Evolutionary conservation across 495 filamentous ascomycete species (phyloP).

Genomic region (Aspergillus baeticus): DNA sequence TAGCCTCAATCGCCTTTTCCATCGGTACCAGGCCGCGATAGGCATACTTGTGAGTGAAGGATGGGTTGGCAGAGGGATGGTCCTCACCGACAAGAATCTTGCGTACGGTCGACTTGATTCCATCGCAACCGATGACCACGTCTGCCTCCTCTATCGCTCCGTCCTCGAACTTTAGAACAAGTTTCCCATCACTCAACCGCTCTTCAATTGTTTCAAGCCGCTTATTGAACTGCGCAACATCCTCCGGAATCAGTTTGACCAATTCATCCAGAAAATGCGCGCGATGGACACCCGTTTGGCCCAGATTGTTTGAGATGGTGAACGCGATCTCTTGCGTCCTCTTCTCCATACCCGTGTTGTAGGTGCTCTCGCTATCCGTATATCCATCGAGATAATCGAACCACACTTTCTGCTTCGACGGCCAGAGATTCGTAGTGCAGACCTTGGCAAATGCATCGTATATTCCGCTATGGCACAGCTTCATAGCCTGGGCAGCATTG

Average conservation of each 20-base stretch:
- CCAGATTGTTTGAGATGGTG: slow-evolving; percentile 23
- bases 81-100: slow-evolving; percentile 36
- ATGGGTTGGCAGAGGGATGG: slow-evolving; percentile 34
- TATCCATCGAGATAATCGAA: slow-evolving; percentile 30
- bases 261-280: slow-evolving; percentile 51
- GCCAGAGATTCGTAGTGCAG: slow-evolving; percentile 37
- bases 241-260: slow-evolving; percentile 43
- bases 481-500: slow-evolving; percentile 58
- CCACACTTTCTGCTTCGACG: slow-evolving; percentile 30
- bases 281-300: slow-evolving; percentile 44
- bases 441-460: slow-evolving; percentile 38
- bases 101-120: slow-evolving; percentile 54
- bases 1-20: slow-evolving; percentile 43
- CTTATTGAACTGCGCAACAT: slow-evolving; percentile 45
- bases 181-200: slow-evolving; percentile 23
- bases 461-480: slow-evolving; percentile 47
- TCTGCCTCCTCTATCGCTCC: slow-evolving; percentile 33
- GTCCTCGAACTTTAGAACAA: slow-evolving; percentile 31
- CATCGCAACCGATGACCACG: slow-evolving; percentile 58
- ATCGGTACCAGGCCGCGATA: slow-evolving; percentile 54
- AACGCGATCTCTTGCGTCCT: slow-evolving; percentile 22
- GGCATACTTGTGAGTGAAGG: slow-evolving; percentile 48
- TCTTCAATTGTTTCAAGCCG: slow-evolving; percentile 20
- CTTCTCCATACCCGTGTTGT: slow-evolving; percentile 1
- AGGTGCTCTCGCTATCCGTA: slow-evolving; percentile 7